phyloP scores from a whole-genome alignment of 2,329 filamentous ascomycete genomes.

The Blastomyces emzantsi region DNA sequence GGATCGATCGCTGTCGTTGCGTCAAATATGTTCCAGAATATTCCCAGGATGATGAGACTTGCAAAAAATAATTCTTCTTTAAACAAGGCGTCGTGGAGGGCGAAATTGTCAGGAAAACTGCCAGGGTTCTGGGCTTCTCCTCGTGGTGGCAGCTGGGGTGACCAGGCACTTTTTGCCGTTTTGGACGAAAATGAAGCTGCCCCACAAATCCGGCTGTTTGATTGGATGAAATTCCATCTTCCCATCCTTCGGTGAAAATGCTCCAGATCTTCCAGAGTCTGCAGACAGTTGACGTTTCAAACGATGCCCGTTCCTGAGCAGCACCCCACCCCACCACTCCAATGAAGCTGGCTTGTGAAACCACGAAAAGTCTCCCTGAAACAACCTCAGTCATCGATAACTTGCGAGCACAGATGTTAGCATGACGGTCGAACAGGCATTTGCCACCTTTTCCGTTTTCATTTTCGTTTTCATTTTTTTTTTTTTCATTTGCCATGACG shows the following conservation, averaged over 20 bases:
- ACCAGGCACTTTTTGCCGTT: too few species aligned
- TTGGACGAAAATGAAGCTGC: too few species aligned
- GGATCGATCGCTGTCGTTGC: not conserved
- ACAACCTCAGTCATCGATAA: not conserved
- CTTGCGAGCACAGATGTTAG: not conserved
- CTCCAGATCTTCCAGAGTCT: not conserved
- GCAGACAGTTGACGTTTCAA: not conserved
- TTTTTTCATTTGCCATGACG: not conserved
- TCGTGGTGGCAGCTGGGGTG: too few species aligned
- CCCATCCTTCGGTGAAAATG: not conserved
- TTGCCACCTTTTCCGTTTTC: too few species aligned
- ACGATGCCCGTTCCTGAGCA: not conserved
- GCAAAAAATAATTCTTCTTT: not conserved
- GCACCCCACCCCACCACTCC: not conserved
- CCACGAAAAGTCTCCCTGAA: not conserved
- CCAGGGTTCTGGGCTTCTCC: not conserved
- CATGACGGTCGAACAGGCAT: too few species aligned
- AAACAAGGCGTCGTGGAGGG: not conserved
- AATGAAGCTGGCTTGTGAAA: not conserved
- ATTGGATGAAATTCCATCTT: not conserved
- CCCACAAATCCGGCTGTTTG: too few species aligned
- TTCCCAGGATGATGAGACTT: too few species aligned
- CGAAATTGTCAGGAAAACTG: not conserved
- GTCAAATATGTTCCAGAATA: not conserved
- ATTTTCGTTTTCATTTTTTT: not conserved